Evolutionary conservation across 2,329 filamentous ascomycete species (phyloP).

Genomic region (Lasiodiplodia theobromae): DNA sequence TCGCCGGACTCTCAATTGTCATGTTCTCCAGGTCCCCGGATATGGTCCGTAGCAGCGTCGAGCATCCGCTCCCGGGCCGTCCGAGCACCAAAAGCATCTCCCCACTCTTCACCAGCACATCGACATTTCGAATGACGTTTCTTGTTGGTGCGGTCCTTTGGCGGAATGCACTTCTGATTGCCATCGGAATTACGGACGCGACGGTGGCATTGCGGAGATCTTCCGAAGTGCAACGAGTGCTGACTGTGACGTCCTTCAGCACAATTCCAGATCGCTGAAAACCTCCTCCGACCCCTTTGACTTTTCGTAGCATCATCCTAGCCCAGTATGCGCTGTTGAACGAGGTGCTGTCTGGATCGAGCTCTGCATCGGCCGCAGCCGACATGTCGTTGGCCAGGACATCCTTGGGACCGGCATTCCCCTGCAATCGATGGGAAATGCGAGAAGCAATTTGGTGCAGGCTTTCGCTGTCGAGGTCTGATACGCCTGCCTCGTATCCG

Average conservation of each 20-base stretch:
- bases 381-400: not conserved
- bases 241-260: not conserved
- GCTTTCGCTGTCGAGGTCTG: not conserved
- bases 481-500: not conserved
- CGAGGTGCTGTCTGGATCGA: not conserved
- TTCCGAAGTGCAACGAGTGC: not conserved
- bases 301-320: not conserved
- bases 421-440: not conserved
- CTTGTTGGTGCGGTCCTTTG: not conserved
- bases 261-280: not conserved
- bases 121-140: not conserved
- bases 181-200: not conserved
- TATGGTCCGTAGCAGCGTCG: conserved; percentile 68
- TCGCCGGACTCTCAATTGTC: conserved; percentile 59
- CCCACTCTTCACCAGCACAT: conserved; percentile 53
- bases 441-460: not conserved
- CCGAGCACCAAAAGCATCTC: conserved; percentile 57
- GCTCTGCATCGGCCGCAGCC: not conserved
- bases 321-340: not conserved
- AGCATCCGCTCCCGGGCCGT: conserved; percentile 65
- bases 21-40: conserved; percentile 67
- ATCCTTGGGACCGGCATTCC: not conserved
- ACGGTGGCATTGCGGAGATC: not conserved
- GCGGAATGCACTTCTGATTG: not conserved
- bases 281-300: not conserved